Conservation (phyloP, 257 asterid species). For the Gardenia jasminoides region DNA sequence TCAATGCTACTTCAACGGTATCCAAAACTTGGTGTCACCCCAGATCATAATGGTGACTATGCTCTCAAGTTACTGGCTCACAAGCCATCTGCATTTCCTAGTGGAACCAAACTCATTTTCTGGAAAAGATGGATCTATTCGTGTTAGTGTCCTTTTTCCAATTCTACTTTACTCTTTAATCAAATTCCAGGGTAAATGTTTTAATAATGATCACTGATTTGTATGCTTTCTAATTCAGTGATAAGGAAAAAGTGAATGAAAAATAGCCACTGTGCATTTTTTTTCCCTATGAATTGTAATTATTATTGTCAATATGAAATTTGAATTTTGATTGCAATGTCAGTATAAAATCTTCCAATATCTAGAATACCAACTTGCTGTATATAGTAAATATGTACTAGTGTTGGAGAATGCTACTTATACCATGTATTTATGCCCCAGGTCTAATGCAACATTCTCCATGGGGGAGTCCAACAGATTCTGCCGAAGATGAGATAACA, state of each 20-base stretch:
- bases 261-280: no score
- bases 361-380: no score
- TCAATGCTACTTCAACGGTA: conserved; percentile 26
- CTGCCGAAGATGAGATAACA: neutral
- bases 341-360: no score
- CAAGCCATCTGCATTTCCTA: conserved; percentile 47
- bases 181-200: no score
- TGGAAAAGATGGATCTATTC: conserved; percentile 38
- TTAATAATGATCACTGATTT: neutral
- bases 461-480: conserved; percentile 17
- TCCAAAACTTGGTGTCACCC: conserved; percentile 34
- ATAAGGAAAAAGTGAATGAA: no score
- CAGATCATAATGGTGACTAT: conserved; percentile 27
- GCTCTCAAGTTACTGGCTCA: conserved; percentile 39
- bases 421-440: neutral
- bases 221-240: neutral
- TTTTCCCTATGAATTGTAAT: no score
- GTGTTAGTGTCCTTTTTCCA: conserved; percentile 25
- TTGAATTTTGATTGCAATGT: no score
- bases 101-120: conserved; percentile 25
- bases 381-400: no score
- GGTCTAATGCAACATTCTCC: conserved; percentile 33
- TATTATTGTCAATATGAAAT: no score
- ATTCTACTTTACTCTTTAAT: neutral
- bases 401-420: no score